Base-by-base conservation (phyloP, 2,329 filamentous ascomycete species). In the Xylaria sp. region DNA sequence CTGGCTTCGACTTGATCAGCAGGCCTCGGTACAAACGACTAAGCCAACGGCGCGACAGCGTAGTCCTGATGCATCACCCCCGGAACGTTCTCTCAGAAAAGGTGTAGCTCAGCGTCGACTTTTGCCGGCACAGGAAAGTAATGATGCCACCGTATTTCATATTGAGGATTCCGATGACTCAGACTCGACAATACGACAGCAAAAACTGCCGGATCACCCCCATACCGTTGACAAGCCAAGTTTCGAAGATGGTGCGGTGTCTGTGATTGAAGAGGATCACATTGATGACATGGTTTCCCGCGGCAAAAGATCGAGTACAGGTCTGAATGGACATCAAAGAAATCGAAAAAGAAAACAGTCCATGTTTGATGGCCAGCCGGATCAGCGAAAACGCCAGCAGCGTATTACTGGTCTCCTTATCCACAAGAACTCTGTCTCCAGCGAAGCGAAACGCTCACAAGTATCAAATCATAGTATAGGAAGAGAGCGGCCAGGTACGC, bases 1-100 rank as follows among this genome's bases (percentile, higher is more conserved):
- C 4, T 87, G 85, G 81, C 76, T 88, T 58, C 80, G 85, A 48
- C 70, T 88, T 23, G 83, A 87, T 66, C 79, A 82, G 59, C 75
- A 79, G 58, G 69, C 71, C 23, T 63, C 72, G 35, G 72, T 67
- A 59, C 75, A 71, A 57, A 67, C 66, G 42, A 62, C 68, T 54
- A 72, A 70, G 58, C 70, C 70, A 52, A 53, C 62, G 6, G 62
- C 65, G 18, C 70, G 65, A 51, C 72, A 69, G 64, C 62, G 67
- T 56, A 69, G 70, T 66, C 72, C 70, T 2, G 70, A 70, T 8
- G 70, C 65, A 18, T 76, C 75, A 2, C 73, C 23, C 23, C 23
- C 75, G 0, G 75, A 78, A 50, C 73, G 69, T 42, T 73, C 74
- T 19, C 69, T 71, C 7, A 71, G 69, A 54, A 78, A 78, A 66